These are phyloP conservation scores for Dioszegia crocea DNA, from an alignment of 768 basidiomycete species.

Conservation along the genomic window DNA sequence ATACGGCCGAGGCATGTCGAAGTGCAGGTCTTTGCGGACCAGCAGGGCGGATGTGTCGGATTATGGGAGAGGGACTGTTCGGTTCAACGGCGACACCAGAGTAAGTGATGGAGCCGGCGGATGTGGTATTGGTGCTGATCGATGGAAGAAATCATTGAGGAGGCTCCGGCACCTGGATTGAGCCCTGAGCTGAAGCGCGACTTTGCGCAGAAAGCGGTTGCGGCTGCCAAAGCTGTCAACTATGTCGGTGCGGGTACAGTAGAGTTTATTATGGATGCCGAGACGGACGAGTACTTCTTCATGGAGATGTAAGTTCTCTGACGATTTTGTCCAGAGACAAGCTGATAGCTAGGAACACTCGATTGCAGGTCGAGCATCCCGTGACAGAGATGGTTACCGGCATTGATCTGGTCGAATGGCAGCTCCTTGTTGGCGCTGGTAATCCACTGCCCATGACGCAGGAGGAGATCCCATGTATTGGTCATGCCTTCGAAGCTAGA, in stretches of 20 bases:
- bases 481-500: slow-evolving; percentile 90
- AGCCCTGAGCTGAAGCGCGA: slow-evolving; percentile 72
- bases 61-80: slow-evolving; percentile 95
- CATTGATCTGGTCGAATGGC: slow-evolving; percentile 91
- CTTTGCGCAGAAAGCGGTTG: slow-evolving; percentile 78
- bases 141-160: slow-evolving; percentile 44
- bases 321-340: neutral
- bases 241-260: slow-evolving; percentile 53
- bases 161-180: slow-evolving; percentile 89
- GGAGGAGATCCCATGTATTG: slow-evolving; percentile 73
- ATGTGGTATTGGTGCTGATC: slow-evolving; percentile 25
- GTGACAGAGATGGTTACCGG: slow-evolving; percentile 95
- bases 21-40: slow-evolving; percentile 90
- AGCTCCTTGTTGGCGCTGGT: slow-evolving; percentile 82
- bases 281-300: slow-evolving; percentile 80
- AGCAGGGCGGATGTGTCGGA: slow-evolving; percentile 72
- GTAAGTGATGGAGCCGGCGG: too few species aligned
- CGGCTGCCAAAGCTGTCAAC: slow-evolving; percentile 84
- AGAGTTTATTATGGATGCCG: slow-evolving; percentile 94
- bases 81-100: slow-evolving; percentile 87
- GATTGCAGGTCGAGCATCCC: slow-evolving; percentile 57
- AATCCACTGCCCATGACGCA: slow-evolving; percentile 77
- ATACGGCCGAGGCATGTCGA: slow-evolving; percentile 84
- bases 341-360: neutral
- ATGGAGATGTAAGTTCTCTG: slow-evolving; percentile 75